Base-by-base conservation (phyloP, 2,329 filamentous ascomycete species). In the Talaromyces sp. region DNA sequence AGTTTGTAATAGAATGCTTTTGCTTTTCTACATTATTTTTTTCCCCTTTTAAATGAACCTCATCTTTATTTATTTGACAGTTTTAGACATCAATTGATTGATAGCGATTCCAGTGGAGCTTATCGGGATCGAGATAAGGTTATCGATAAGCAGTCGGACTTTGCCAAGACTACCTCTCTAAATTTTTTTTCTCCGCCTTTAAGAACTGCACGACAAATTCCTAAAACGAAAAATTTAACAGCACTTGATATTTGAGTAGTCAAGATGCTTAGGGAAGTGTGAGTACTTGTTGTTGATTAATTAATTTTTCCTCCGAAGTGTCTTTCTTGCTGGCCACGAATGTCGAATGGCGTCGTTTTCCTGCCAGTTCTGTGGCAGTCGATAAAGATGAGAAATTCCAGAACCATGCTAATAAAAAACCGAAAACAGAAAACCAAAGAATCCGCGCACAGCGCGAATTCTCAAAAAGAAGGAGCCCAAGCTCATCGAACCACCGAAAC, bases 381-480 rank as follows among this genome's bases (percentile, higher is more conserved):
- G 49, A 52, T 29, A 27, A 29, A 19, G 17, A 29, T n/a, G 24
- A 26, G 21, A 26, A 27, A 19, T n/a, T 4, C 49, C 17, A 29
- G 6, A 29, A 52, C 0, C 8, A 31, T 35, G 31, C 43, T 57
- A 51, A 49, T 27, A 17, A 46, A 14, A 13, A 38, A n/a, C 26
- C 21, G 10, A 26, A 13, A 46, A 56, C 56, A 87, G 85, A 65
- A 88, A 88, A 79, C 85, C 88, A 62, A 87, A 87, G 70, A 90
- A 87, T 78, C 92, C 93, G 68, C 92, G 95, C 81, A 95, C 92
- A 61, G 96, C 96, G 83, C 89, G 95, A 69, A 93, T 91, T 65
- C 87, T 98, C 73, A 95, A 96, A 75, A 93, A 96, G 78, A 90
- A 90, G 71, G 93, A 91, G 71, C 91, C 95, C 61, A 96, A 97